These are phyloP conservation scores for Mortierella claussenii DNA, from an alignment of 192 early-diverging fungal species.

Conservation along the genomic window DNA sequence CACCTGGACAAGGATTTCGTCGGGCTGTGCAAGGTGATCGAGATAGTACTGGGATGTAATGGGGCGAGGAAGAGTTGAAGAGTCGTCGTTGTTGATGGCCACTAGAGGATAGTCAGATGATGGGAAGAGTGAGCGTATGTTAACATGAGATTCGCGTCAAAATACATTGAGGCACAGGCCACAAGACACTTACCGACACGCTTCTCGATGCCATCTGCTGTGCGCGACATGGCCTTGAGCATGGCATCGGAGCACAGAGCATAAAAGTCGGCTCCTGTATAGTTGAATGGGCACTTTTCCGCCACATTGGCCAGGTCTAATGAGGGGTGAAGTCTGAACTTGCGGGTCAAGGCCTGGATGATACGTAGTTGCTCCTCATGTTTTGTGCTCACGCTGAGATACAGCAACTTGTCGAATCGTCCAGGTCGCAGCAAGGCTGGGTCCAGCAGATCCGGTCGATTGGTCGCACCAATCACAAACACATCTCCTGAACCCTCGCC, in stretches of 20 bases:
- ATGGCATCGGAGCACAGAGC: conserved; percentile 97
- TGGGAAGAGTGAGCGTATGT: too few relatives aligned
- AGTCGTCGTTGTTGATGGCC: conserved; percentile 52
- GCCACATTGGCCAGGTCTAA: conserved; percentile 82
- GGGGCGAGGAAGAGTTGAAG: conserved; percentile 60
- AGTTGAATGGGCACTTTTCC: conserved; percentile 88
- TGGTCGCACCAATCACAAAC: conserved; percentile 99
- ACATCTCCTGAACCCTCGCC: conserved; percentile 74
- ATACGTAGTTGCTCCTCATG: conserved; percentile 90
- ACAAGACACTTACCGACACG: conserved; percentile 55
- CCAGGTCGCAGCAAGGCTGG: conserved; percentile 94
- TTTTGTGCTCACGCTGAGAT: conserved; percentile 92
- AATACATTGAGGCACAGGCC: too few relatives aligned
- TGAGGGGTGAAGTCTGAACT: conserved; percentile 89
- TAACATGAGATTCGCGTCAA: too few relatives aligned
- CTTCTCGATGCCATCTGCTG: conserved; percentile 74
- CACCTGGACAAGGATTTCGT: conserved; percentile 85
- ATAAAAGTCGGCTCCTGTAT: conserved; percentile 99
- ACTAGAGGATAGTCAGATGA: conserved; percentile 19
- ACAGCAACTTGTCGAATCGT: conserved; percentile 96
- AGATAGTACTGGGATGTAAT: conserved; percentile 93
- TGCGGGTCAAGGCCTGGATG: conserved; percentile 93
- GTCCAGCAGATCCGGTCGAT: conserved; percentile 97
- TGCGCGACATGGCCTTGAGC: conserved; percentile 94
- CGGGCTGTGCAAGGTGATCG: conserved; percentile 78